Evolutionary conservation across 768 basidiomycete genomes (phyloP).

Genomic region (Mycena rosella): DNA sequence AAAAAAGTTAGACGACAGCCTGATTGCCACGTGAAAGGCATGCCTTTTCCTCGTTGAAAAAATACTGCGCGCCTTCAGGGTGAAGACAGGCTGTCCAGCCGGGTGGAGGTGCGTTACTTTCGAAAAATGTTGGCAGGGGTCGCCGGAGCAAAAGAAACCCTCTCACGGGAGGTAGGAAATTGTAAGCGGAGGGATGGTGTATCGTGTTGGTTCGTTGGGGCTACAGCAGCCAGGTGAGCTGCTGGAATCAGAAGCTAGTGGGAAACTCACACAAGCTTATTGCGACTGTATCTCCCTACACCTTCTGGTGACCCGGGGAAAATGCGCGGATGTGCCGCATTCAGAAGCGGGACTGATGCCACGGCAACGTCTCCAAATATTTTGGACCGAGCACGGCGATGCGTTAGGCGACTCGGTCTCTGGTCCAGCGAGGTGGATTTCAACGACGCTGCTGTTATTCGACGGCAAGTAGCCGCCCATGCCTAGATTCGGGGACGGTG

Average conservation of each 20-base stretch:
- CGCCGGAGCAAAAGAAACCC: background rate
- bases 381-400: conserved; percentile 8
- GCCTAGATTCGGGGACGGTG: conserved; percentile 5
- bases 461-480: conserved; percentile 22
- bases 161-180: conserved; percentile 18
- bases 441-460: conserved; percentile 7
- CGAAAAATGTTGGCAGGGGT: background rate
- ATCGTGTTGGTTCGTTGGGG: conserved; percentile 10
- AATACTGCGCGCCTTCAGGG: conserved; percentile 75
- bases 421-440: conserved; percentile 4
- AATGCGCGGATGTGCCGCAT: conserved; percentile 15
- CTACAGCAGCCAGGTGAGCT: background rate
- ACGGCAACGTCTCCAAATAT: conserved; percentile 7
- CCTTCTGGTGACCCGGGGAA: conserved; percentile 14
- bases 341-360: conserved; percentile 1
- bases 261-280: conserved; percentile 2
- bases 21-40: conserved; percentile 17
- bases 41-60: conserved; percentile 62
- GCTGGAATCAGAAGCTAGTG: conserved; percentile 3
- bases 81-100: conserved; percentile 65
- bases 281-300: conserved; percentile 22
- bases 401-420: conserved; percentile 9
- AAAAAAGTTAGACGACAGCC: background rate
- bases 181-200: conserved; percentile 20
- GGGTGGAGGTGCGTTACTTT: conserved; percentile 26